Conservation (phyloP, 305 asterid genomes). For the Rubia balearica region DNA sequence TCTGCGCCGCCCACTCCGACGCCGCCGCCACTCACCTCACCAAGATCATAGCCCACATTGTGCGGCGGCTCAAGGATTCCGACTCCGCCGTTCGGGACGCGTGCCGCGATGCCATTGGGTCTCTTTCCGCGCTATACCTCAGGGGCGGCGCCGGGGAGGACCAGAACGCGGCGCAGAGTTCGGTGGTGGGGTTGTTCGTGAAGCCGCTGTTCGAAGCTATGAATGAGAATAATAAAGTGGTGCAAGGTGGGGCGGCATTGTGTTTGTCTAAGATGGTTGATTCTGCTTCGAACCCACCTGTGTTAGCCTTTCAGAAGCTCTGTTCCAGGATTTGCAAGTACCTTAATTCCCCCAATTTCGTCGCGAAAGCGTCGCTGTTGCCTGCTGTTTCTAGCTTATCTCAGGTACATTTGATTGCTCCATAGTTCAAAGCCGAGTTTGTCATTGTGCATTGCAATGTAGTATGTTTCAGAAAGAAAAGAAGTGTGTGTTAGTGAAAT, state of each 20-base stretch:
- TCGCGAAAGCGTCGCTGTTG: conserved; percentile 86
- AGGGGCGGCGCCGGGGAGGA: conserved; percentile 46
- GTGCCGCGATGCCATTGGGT: conserved; percentile 83
- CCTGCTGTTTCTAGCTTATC: conserved; percentile 80
- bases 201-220: conserved; percentile 93
- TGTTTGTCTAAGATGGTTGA: conserved; percentile 90
- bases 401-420: conserved; percentile 41
- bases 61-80: conserved; percentile 72
- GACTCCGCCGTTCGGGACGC: conserved; percentile 94
- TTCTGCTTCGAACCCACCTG: conserved; percentile 60
- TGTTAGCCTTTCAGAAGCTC: conserved; percentile 68
- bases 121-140: conserved; percentile 64
- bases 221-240: conserved; percentile 82
- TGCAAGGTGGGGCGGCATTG: conserved; percentile 86
- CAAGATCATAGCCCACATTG: conserved; percentile 69
- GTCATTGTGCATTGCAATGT: neutral
- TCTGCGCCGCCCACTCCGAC: conserved; percentile 62
- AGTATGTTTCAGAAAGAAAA: neutral
- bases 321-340: conserved; percentile 80
- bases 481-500: neutral
- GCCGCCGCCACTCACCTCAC: conserved; percentile 76
- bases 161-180: conserved; percentile 39
- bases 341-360: conserved; percentile 65
- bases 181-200: conserved; percentile 64
- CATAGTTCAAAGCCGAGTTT: neutral